phyloP scores from a whole-genome alignment of 2,329 filamentous ascomycete genomes.

The Achaetomium macrosporum region DNA sequence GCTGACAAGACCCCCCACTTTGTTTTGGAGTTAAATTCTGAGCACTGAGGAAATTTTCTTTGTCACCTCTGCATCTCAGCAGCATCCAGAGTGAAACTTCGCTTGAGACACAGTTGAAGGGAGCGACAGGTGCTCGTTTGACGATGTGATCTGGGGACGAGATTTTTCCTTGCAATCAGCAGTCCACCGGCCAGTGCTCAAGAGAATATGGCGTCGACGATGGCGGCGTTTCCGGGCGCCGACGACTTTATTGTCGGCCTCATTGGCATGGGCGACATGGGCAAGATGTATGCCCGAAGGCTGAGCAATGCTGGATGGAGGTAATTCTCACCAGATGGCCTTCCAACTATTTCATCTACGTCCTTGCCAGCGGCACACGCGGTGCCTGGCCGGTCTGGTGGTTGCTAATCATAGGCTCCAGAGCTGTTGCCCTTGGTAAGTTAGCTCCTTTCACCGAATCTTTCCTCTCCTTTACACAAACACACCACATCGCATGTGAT shows the following conservation, averaged over 20 bases:
- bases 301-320: constrained; percentile 93
- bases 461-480: constrained; percentile 21
- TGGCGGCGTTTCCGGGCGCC: constrained; percentile 41
- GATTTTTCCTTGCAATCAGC: not conserved
- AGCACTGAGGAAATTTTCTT: constrained; percentile 8
- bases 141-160: constrained; percentile 23
- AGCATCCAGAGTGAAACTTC: not conserved
- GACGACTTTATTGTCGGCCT: constrained; percentile 77
- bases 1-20: not conserved
- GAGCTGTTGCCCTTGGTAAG: constrained; percentile 21
- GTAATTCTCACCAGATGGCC: constrained; percentile 51
- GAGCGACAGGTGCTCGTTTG: not conserved
- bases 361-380: not conserved
- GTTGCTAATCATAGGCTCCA: constrained; percentile 7
- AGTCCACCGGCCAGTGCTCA: constrained; percentile 2
- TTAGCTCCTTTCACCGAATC: constrained; percentile 16
- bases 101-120: constrained; percentile 1
- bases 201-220: constrained; percentile 23
- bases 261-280: constrained; percentile 99
- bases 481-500: constrained; percentile 59
- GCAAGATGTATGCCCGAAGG: constrained; percentile 91
- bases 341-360: not conserved
- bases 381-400: not conserved
- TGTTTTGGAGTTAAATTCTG: constrained; percentile 7
- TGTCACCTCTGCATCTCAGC: not conserved